Conservation (phyloP, 2,329 filamentous ascomycete species). For the Penicillium vulpinum region DNA sequence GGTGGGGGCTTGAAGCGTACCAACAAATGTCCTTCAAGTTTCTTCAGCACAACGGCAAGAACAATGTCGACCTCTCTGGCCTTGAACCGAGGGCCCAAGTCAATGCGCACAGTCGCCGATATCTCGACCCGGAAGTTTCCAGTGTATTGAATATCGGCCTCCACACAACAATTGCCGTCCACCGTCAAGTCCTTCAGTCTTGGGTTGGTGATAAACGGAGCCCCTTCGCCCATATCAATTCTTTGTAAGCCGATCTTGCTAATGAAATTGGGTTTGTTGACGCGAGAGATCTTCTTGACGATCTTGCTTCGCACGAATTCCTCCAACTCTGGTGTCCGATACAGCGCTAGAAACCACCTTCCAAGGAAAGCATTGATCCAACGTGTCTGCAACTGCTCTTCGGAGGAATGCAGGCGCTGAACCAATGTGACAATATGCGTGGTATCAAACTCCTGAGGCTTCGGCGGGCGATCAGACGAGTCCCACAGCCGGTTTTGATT, state of each 20-base stretch:
- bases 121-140: slow-evolving; percentile 89
- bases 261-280: slow-evolving; percentile 88
- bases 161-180: slow-evolving; percentile 83
- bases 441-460: slow-evolving; percentile 74
- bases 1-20: slow-evolving; percentile 91
- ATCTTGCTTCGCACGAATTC: slow-evolving; percentile 79
- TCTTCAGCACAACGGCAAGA: slow-evolving; percentile 80
- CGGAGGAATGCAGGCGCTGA: slow-evolving; percentile 84
- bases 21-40: slow-evolving; percentile 79
- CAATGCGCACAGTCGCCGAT: slow-evolving; percentile 87
- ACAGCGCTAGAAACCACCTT: slow-evolving; percentile 80
- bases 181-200: slow-evolving; percentile 85
- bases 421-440: slow-evolving; percentile 87
- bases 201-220: slow-evolving; percentile 85
- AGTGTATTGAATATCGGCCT: slow-evolving; percentile 83
- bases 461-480: slow-evolving; percentile 60
- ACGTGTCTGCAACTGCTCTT: slow-evolving; percentile 84
- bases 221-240: slow-evolving; percentile 82
- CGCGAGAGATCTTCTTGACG: slow-evolving; percentile 91
- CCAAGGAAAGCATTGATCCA: slow-evolving; percentile 94
- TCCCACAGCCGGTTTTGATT: slow-evolving; percentile 73
- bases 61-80: slow-evolving; percentile 85
- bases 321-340: slow-evolving; percentile 80
- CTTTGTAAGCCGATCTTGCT: slow-evolving; percentile 78
- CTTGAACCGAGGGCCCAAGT: slow-evolving; percentile 85